These are phyloP conservation scores for Collybiopsis confluens DNA, from an alignment of 768 basidiomycete species.

Conservation along the genomic window DNA sequence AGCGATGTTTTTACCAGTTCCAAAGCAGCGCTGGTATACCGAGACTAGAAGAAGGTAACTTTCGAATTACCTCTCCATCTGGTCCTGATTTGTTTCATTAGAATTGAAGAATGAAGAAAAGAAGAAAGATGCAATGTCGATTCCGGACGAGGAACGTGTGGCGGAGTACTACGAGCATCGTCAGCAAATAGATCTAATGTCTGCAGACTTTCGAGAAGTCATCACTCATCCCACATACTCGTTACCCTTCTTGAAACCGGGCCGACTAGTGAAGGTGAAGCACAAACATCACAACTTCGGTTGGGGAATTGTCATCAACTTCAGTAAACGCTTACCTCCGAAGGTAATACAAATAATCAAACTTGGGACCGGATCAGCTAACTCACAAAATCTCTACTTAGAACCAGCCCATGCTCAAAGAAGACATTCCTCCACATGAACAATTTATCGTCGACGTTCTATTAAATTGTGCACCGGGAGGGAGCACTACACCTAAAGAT, in stretches of 20 bases:
- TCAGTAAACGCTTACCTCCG: constrained; percentile 78
- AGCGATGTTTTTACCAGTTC: constrained; percentile 97
- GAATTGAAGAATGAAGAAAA: constrained; percentile 77
- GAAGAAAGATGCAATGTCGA: constrained; percentile 53
- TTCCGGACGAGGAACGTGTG: constrained; percentile 81
- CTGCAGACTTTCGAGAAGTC: constrained; percentile 83
- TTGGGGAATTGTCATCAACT: constrained; percentile 94
- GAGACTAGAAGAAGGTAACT: constrained; percentile 67
- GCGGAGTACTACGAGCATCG: constrained; percentile 90
- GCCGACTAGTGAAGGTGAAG: constrained; percentile 88
- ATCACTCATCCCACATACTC: constrained; percentile 94
- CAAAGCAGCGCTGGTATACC: constrained; percentile 94
- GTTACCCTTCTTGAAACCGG: constrained; percentile 90
- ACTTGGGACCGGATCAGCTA: not conserved
- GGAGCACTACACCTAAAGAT: constrained; percentile 51
- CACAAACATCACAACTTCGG: constrained; percentile 88
- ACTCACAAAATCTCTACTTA: constrained; percentile 19
- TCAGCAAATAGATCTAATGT: constrained; percentile 90
- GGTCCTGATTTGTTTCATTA: constrained; percentile 23
- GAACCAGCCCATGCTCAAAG: constrained; percentile 63
- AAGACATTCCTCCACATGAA: constrained; percentile 75
- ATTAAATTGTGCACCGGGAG: constrained; percentile 69
- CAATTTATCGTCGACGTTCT: constrained; percentile 94
- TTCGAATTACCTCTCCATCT: not conserved
- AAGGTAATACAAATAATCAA: constrained; percentile 52